A percentile compares a stretch with the other conserved stretches of the same genome.
Evolutionary conservation across 2,329 filamentous ascomycete genomes (phyloP).

Genomic region (Fonsecaea monophora): DNA sequence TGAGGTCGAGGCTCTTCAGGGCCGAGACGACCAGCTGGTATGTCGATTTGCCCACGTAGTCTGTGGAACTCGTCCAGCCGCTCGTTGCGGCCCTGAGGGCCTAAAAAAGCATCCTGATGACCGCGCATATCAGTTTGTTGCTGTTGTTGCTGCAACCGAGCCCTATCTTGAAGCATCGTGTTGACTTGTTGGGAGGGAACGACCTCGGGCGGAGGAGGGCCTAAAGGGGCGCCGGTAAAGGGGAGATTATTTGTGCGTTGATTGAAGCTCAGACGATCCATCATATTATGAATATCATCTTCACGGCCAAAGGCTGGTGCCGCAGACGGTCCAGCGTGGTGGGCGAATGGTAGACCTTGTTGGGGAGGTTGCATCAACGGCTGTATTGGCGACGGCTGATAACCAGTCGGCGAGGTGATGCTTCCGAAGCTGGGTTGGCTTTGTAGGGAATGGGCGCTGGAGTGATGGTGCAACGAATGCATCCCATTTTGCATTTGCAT

Average conservation of each 20-base stretch:
- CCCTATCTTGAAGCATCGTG: constrained; percentile 66
- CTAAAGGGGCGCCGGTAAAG: constrained; percentile 56
- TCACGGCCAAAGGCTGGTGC: constrained; percentile 60
- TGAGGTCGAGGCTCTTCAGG: constrained; percentile 52
- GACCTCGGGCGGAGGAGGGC: constrained; percentile 54
- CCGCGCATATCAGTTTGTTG: constrained; percentile 44
- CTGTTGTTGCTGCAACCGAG: constrained; percentile 58
- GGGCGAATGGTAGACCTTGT: constrained; percentile 37
- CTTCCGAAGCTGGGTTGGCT: constrained; percentile 96
- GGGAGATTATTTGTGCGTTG: constrained; percentile 56
- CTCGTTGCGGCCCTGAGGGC: constrained; percentile 64
- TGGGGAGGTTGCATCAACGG: constrained; percentile 65
- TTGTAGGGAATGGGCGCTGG: constrained; percentile 92
- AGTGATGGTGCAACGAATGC: constrained; percentile 82
- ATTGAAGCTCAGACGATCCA: constrained; percentile 70
- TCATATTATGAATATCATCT: constrained; percentile 70
- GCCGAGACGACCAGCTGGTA: constrained; percentile 41
- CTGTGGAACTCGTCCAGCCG: constrained; percentile 85
- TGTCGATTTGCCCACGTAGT: constrained; percentile 74
- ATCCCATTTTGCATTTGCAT: constrained; percentile 69
- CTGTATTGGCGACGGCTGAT: constrained; percentile 66
- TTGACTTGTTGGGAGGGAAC: constrained; percentile 62
- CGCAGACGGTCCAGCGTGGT: constrained; percentile 18
- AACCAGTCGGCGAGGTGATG: constrained; percentile 83
- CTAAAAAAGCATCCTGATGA: constrained; percentile 54